Percentiles rank a stretch among this genome's conserved stretches.
Evolutionary conservation across 352 stramenopile genomes (phyloP).

Genomic region (Phytopythium montanum): DNA sequence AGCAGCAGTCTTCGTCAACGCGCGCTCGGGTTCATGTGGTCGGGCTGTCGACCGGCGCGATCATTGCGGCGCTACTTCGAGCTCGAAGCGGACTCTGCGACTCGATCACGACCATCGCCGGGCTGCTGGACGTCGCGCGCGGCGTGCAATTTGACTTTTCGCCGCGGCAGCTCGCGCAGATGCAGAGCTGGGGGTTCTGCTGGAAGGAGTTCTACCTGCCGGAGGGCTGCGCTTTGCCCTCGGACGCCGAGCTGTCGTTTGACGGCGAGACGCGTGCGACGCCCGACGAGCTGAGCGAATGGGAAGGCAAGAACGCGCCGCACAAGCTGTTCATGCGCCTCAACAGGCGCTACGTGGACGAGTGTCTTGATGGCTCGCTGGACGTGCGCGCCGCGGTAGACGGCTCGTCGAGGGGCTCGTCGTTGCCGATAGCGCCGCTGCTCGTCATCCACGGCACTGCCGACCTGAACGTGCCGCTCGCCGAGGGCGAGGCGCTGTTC

Average conservation of each 20-base stretch:
- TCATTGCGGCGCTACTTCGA: constrained; percentile 57
- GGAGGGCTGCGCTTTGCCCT: constrained; percentile 29
- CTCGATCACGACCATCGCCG: constrained; percentile 56
- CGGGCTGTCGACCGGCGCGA: constrained; percentile 70
- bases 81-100: constrained; percentile 28
- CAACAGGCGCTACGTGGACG: constrained; percentile 42
- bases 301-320: constrained; percentile 16
- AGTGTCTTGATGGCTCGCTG: constrained; percentile 39
- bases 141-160: constrained; percentile 63
- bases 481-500: constrained; percentile 54
- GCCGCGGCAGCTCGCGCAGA: constrained; percentile 38
- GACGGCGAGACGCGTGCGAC: constrained; percentile 26
- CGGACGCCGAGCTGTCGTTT: constrained; percentile 34
- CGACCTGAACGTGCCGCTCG: constrained; percentile 56
- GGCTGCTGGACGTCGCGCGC: constrained; percentile 41
- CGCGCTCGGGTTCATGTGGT: constrained; percentile 45
- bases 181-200: constrained; percentile 33
- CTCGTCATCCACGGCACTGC: constrained; percentile 67
- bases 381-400: constrained; percentile 40
- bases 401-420: neutral
- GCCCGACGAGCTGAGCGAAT: neutral
- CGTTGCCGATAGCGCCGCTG: constrained; percentile 21
- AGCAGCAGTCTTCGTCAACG: too few relatives aligned
- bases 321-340: constrained; percentile 56
- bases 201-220: constrained; percentile 75